Conservation (phyloP, 805 yeast genomes). For the Nakazawaea peltata region DNA sequence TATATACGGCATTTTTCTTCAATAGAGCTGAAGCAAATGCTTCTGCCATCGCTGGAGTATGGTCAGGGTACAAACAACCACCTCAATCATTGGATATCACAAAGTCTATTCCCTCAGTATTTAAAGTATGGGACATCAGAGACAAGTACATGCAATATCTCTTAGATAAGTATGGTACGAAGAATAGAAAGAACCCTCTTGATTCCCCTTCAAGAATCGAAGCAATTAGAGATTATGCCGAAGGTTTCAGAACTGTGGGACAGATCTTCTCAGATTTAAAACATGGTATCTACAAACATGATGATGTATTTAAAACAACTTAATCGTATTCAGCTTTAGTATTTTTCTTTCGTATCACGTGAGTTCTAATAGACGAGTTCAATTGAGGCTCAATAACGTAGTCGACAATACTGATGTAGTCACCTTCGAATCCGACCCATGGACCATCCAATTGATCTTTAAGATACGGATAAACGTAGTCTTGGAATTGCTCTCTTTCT, state of each 20-base stretch:
- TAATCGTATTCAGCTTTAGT: constrained; percentile 9
- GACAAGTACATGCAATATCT: constrained; percentile 18
- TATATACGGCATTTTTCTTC: constrained; percentile 36
- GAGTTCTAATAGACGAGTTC: neutral
- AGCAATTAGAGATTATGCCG: constrained; percentile 15
- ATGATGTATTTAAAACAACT: constrained; percentile 5
- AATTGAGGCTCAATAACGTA: constrained; percentile 10
- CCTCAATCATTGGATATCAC: constrained; percentile 33
- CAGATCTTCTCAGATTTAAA: constrained; percentile 11
- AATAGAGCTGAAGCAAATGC: constrained; percentile 43
- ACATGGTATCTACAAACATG: constrained; percentile 13
- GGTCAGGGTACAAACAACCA: constrained; percentile 32
- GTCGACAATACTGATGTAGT: constrained; percentile 33
- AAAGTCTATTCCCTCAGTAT: constrained; percentile 19
- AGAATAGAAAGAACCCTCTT: constrained; percentile 20
- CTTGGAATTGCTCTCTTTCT: constrained; percentile 42
- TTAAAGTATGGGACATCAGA: constrained; percentile 19
- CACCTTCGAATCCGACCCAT: constrained; percentile 50
- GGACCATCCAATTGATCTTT: constrained; percentile 44
- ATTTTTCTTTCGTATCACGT: constrained; percentile 6
- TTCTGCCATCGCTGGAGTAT: constrained; percentile 51
- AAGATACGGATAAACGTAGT: constrained; percentile 41
- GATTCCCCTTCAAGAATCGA: constrained; percentile 16
- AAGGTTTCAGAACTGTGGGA: constrained; percentile 9
- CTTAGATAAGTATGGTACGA: constrained; percentile 15